Conservation (phyloP, 1,139 yeast species). For the Hansenula lynferdii region DNA sequence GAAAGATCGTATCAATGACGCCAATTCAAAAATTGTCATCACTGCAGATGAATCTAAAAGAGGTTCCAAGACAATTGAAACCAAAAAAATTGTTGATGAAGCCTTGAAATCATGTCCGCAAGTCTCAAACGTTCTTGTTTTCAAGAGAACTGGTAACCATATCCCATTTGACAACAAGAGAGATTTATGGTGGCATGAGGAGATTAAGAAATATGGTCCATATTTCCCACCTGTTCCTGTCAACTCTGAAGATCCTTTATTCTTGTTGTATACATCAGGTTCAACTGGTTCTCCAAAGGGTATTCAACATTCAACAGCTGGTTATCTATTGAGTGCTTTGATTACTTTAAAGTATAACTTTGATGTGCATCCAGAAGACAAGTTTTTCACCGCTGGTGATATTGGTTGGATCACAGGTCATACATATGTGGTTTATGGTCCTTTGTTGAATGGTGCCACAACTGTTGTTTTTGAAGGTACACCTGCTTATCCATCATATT, state of each 20-base stretch:
- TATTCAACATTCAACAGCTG: constrained; percentile 84
- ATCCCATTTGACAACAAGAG: constrained; percentile 58
- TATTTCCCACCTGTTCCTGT: constrained; percentile 87
- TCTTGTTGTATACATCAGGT: constrained; percentile 92
- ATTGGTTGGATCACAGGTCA: constrained; percentile 92
- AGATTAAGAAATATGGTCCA: constrained; percentile 64
- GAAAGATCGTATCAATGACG: constrained; percentile 73
- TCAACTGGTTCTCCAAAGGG: constrained; percentile 98
- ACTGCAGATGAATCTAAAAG: constrained; percentile 80
- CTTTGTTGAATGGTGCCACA: constrained; percentile 72
- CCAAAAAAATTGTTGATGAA: constrained; percentile 79
- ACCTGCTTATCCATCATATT: constrained; percentile 76
- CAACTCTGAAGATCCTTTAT: constrained; percentile 87
- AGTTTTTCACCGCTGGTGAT: constrained; percentile 81
- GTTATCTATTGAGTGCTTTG: constrained; percentile 68
- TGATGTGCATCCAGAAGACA: constrained; percentile 70
- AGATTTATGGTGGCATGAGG: constrained; percentile 84
- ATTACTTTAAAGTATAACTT: constrained; percentile 70
- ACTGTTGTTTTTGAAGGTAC: constrained; percentile 84
- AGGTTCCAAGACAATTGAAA: constrained; percentile 80
- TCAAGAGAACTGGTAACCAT: constrained; percentile 69
- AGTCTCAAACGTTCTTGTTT: constrained; percentile 66
- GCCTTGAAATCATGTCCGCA: constrained; percentile 67
- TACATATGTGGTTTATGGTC: constrained; percentile 79
- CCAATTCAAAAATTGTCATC: constrained; percentile 66